Evolutionary conservation across 768 basidiomycete genomes (phyloP), one percentile per base, ranked within the genome.

Genomic region (Cystofilobasidium capitatum): DNA sequence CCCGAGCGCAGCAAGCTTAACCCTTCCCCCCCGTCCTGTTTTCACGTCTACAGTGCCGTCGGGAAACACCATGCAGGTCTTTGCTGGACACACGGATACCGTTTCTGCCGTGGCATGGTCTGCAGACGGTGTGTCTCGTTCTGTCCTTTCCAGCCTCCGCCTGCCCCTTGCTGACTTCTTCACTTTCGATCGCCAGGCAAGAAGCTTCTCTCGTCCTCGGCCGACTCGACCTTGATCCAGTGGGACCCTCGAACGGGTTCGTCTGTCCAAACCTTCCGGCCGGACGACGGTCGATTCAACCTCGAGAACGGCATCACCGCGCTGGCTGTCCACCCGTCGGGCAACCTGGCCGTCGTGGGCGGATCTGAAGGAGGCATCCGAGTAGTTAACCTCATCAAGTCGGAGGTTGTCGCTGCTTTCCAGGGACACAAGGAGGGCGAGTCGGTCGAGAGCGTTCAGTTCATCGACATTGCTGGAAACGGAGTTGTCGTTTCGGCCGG

Each of bases 61-160:
- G 8, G 96, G 96, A 49, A 88, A 84, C 71, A 93, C 87, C 61
- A 93, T 99, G 88, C 88, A 92, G 74, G 93, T 98, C 10, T 90
- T 98, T 72, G 88, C 89, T 1, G 91, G 91, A 0, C 96, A 99
- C 77, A 85, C 84, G 0, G 84, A 87, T 7, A 78, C 91, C 7
- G 86, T 91, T 5, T 86, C 89, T 57, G 87, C 88, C 69, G 93
- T 94, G 55, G 83, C 86, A 71, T 98, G 94, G 78, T 92, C 91
- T 0, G 90, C 93, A 14, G 89, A 92, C 76, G 92, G 89, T 85
- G 73, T 63, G 77, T 58, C 20, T 24, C 7, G 16, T 42, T 13
- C 36, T 47, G 31, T 26, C 47, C 24, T 36, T 17, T 24, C 3
- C 33, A 20, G 22, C 42, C 16, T 37, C 39, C 2, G 14, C 31